Evolutionary conservation across 108 stramenopile species (phyloP), one percentile per base, ranked within the genome.

Genomic region (Pinguiococcus pyrenoidosus): DNA sequence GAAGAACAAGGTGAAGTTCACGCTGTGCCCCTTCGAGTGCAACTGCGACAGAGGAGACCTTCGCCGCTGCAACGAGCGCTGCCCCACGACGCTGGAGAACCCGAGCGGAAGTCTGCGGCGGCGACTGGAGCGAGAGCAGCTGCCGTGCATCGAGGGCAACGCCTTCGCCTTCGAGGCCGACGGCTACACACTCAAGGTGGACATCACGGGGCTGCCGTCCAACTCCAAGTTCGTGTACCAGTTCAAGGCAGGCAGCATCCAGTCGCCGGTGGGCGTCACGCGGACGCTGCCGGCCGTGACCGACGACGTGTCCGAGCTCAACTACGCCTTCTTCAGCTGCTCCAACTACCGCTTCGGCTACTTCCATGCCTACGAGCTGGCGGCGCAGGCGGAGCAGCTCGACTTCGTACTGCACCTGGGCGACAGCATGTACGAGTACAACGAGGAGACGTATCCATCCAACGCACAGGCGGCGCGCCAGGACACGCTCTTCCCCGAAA

Each of bases 361-460:
- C 41, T 66, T 66, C 29, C 64, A 66, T 44, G 37, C 49, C 4
- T 66, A 66, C 40, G 64, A 66, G 29, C 25, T 66, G 29, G 56
- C 50, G 0, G 56, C 64, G 5, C 56, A 55, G 2, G 43, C 58
- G 14, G 7, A 16, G 1, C 44, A 66, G 29, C 28, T 66, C 13
- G 64, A 66, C 17, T 44, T 66, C 27, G 56, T 51, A 56, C 39
- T 66, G 52, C 49, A 51, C 20, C 18, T 66, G 22, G 64, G 64
- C 17, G 64, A 66, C 27, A 57, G 58, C 35, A n/a, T 54, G 14
- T 65, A 65, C 29, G 64, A 65, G 29, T 49, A 58, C 23, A 12
- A 14, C 2, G 49, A 27, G 30, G 13, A 12, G 14, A 33, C 54
- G 1, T 64, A 64, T 47, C 54, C 63, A 7, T 28, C 14, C 12